Percentiles rank a stretch among this genome's conserved stretches.
phyloP scores from a whole-genome alignment of 768 basidiomycete species.

The Calocera cornea region DNA sequence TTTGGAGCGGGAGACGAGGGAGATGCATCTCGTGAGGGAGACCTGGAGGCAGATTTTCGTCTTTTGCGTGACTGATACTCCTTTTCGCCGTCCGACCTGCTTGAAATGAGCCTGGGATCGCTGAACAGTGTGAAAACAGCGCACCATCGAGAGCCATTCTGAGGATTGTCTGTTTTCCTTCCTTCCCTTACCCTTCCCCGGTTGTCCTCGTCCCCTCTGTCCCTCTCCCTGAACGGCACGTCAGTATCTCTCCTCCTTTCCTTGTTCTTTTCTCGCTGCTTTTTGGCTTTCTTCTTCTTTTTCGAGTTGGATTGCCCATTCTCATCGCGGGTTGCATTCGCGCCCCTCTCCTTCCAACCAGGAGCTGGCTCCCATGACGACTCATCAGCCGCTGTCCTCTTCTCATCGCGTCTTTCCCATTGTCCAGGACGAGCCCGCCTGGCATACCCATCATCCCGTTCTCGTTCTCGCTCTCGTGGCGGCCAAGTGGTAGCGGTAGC shows the following conservation, averaged over 20 bases:
- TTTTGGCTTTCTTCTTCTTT: slow-evolving; percentile 23
- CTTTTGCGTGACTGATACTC: neutral
- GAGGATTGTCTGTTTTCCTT: neutral
- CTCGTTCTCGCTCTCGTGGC: neutral
- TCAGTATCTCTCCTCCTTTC: slow-evolving; percentile 17
- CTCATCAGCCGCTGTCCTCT: slow-evolving; percentile 27
- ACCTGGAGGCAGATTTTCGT: slow-evolving; percentile 20
- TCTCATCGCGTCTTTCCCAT: neutral
- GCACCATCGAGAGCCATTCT: neutral
- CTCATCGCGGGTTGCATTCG: slow-evolving; percentile 31
- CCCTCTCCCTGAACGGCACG: neutral
- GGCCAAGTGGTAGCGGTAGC: neutral
- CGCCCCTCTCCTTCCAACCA: slow-evolving; percentile 38
- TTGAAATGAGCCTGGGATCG: neutral
- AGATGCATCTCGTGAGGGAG: slow-evolving; percentile 19
- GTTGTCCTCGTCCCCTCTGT: neutral
- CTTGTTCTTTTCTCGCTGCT: slow-evolving; percentile 23
- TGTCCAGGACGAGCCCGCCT: neutral
- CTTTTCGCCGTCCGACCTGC: neutral
- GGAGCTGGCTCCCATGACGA: slow-evolving; percentile 63
- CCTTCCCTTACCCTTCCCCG: neutral
- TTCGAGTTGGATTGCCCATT: slow-evolving; percentile 25
- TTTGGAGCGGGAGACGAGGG: slow-evolving; percentile 6
- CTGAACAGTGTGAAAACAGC: neutral
- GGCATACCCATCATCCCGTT: neutral